phyloP scores from a whole-genome alignment of 176 grass and related monocot genomes.

The Aegilops tauschii region DNA sequence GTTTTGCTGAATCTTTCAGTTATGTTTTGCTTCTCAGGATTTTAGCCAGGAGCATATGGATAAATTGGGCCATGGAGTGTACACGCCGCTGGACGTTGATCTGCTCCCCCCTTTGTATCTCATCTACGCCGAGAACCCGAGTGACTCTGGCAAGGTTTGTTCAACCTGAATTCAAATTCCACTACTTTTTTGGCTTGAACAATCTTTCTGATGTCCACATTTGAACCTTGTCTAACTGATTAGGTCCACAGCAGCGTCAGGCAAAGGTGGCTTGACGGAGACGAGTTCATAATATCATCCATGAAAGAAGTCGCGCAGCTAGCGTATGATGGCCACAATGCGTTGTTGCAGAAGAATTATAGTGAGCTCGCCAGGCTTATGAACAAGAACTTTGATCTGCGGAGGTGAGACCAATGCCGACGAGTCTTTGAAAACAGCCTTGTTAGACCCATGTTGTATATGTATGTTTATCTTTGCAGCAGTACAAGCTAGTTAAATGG shows the following conservation, averaged over 20 bases:
- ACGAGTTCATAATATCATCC: slow-evolving; percentile 53
- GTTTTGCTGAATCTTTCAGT: neutral
- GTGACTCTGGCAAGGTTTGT: slow-evolving; percentile 89
- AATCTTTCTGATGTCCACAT: neutral
- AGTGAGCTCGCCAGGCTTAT: slow-evolving; percentile 48
- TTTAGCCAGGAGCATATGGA: slow-evolving; percentile 85
- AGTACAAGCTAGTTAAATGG: neutral
- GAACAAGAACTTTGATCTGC: slow-evolving; percentile 70
- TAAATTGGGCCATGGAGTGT: slow-evolving; percentile 68
- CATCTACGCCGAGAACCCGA: slow-evolving; percentile 85
- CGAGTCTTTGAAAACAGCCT: neutral
- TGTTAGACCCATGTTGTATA: neutral
- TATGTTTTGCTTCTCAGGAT: slow-evolving; percentile 43
- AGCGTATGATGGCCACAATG: slow-evolving; percentile 49
- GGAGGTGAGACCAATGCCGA: slow-evolving; percentile 25
- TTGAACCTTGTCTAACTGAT: neutral
- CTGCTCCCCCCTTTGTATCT: slow-evolving; percentile 73
- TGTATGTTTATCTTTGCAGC: neutral
- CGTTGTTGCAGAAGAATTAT: slow-evolving; percentile 53
- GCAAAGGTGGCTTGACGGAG: slow-evolving; percentile 77
- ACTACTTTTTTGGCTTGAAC: neutral
- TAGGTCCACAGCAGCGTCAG: slow-evolving; percentile 82
- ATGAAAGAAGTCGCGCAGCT: slow-evolving; percentile 74
- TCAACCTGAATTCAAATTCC: neutral
- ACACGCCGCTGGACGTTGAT: slow-evolving; percentile 50